Base-by-base conservation (phyloP, 164 flowering plant genomes). In the Cinnamomum micranthum region DNA sequence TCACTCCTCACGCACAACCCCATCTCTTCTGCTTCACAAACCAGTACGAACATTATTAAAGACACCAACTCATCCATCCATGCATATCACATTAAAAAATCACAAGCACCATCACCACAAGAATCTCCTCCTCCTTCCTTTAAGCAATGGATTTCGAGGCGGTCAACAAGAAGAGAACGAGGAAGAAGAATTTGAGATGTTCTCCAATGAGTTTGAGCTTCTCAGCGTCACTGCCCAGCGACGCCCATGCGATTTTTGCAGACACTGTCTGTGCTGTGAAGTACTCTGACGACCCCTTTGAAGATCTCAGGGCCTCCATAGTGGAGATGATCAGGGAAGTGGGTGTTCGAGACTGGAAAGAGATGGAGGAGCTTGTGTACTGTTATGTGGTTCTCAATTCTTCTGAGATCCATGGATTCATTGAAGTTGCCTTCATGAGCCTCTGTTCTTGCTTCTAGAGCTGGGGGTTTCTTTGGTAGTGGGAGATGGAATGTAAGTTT, bases 301-400 rank as follows among this genome's bases (percentile, higher is more conserved):
- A 20, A 4, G 90, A 89, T 65, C 78, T 86, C 47, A 80, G 82
- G 75, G 81, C 81, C 10, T 89, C 91, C 2, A 87, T 88, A 35
- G 0, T 84, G 19, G 88, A 85, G 80, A 85, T 89, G 88, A 83
- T 87, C 20, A 71, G 69, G 69, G 81, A 82, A 0, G 82, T 81
- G 9, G 87, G 85, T 2, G 80, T 85, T 69, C 68, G 70, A 5
- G 80, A 82, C 65, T 88, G 91, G 93, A 76, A 76, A 7, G 86
- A 87, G 22, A 81, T 89, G 83, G 93, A 89, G 68, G 91, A 88
- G 80, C 70, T 87, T 72, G 77, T 89, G 27, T 86, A 88, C 74
- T 88, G 89, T 70, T 88, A 82, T 67, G 68, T 89, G 70, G 86
- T 80, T 80, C 89, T 87, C 71, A 86, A 88, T 70, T 79, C 91